Conservation (phyloP, 2,329 filamentous ascomycete genomes). For the Penicillium verrucosum region DNA sequence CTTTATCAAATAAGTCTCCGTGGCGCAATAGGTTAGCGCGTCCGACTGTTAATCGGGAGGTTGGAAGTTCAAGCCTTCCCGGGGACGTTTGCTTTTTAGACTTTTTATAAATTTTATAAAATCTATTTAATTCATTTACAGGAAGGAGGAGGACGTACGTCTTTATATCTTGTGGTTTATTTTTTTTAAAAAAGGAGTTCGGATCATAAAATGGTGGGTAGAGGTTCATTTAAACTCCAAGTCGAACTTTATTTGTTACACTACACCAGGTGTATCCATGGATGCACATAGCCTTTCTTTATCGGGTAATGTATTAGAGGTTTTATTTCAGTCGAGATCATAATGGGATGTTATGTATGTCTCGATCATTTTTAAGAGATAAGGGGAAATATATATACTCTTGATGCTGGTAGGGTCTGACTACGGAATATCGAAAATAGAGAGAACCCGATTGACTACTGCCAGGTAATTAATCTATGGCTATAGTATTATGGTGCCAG, state of each 20-base stretch:
- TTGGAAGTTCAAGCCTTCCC: slow-evolving; percentile 44
- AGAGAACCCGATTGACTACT: not conserved
- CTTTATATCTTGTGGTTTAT: not conserved
- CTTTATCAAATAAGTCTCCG: slow-evolving; percentile 19
- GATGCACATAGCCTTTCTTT: not conserved
- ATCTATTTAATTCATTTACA: not conserved
- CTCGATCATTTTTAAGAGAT: not conserved
- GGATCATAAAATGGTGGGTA: not conserved
- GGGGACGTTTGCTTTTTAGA: slow-evolving; percentile 26
- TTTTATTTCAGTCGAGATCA: not conserved
- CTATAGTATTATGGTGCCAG: too few relatives aligned
- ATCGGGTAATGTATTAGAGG: not conserved
- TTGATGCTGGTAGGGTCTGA: not conserved
- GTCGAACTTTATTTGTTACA: not conserved
- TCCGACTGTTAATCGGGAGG: slow-evolving; percentile 38
- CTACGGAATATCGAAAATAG: not conserved
- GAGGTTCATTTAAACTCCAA: not conserved
- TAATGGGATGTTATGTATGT: not conserved
- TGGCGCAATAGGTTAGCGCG: slow-evolving; percentile 38
- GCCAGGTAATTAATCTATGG: not conserved
- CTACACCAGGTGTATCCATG: not conserved
- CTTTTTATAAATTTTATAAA: not conserved
- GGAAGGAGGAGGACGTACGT: not conserved
- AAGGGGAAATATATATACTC: too few relatives aligned
- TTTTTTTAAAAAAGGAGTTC: not conserved